Base-by-base conservation (phyloP, 768 basidiomycete species). In the Pholiota microspora region DNA sequence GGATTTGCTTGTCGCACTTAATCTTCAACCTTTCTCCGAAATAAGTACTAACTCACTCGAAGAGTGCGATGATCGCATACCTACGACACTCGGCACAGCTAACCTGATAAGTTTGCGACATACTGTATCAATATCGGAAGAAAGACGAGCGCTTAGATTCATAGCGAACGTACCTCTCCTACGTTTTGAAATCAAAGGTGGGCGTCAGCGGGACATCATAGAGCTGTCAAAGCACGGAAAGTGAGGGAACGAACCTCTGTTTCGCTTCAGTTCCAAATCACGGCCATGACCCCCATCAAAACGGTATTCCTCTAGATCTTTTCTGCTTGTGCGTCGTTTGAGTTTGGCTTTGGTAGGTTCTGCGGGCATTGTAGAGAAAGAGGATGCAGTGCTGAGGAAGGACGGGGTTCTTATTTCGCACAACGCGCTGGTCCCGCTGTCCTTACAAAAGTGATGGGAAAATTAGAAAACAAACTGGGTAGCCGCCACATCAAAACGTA, bases 1-100 rank as follows among this genome's bases (percentile, higher is more conserved):
- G 88, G 51, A 89, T 85, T 59, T 86, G 80, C 74, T 89, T 89
- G 79, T 89, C 86, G 73, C 88, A 90, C 65, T 88, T 88, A 67
- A 90, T 88, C 77, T 89, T 85, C 61, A 90, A 75, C 61, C 88
- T 80, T 54, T 24, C 13, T 18, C 36, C 24, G 47, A 49, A 53
- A 53, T 62, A 44, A 62, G 61, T 55, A 57, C 53, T 21, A 42
- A 8, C 18, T 23, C 55, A 27, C 44, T 28, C 24, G 23, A 45
- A 32, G 15, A 35, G 69, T 69, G 73, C 75, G 77, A 73, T 77
- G 74, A 82, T 81, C 86, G 80, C 80, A 83, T 80, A 80, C 77
- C 78, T 72, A 58, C 88, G 82, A 77, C 88, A 90, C 70, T 89
- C 88, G 63, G 87, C 86, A 72, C 86, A 89, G 67, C 84, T 86